Base-by-base conservation (phyloP, 2,329 filamentous ascomycete genomes). In the Ceratocystis papillata region DNA sequence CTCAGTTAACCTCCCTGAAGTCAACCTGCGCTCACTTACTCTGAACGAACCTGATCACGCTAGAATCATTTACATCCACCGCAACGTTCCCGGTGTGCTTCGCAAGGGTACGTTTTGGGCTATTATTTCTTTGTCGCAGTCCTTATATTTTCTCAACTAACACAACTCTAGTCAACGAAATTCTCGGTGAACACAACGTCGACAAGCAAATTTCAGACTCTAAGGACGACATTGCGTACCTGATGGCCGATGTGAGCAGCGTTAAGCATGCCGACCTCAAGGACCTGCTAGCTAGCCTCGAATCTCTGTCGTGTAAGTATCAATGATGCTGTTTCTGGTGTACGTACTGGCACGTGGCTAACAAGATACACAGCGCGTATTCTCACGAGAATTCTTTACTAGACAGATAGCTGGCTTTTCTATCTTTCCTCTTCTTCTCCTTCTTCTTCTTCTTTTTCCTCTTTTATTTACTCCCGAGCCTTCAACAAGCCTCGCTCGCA, bases 181-280 rank as follows among this genome's bases (percentile, higher is more conserved):
- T 97, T 69, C 82, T 99, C 61, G 89, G 88, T 55, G 87, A 95
- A 73, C 92, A 99, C 80, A 99, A 99, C 76, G 92, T 99, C 71
- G 93, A 96, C 79, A 97, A 97, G 81, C 94, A 99, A 78, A 97
- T 95, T 80, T 94, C 90, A 63, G 94, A 97, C 76, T 96, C 89
- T 77, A 88, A 87, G 79, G 93, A 91, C 71, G 93, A 97, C 74
- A 83, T 94, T 70, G 94, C 94, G 22, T 99, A 99, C 75, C 80
- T 99, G 69, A 96, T 99, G 92, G 94, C 94, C 6, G 94, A 99
- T 78, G 88, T 99, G 72, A 96, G 90, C 78, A 85, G 88, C 69
- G 90, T 97, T 71, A 85, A 88, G 72, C 82, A 84, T 63, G 81
- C 80, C 50, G 88, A 96, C 73, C 90, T 97, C 75, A 92, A 90